Conservation (phyloP, 2,329 filamentous ascomycete genomes). For the Knoxdaviesia proteae region DNA sequence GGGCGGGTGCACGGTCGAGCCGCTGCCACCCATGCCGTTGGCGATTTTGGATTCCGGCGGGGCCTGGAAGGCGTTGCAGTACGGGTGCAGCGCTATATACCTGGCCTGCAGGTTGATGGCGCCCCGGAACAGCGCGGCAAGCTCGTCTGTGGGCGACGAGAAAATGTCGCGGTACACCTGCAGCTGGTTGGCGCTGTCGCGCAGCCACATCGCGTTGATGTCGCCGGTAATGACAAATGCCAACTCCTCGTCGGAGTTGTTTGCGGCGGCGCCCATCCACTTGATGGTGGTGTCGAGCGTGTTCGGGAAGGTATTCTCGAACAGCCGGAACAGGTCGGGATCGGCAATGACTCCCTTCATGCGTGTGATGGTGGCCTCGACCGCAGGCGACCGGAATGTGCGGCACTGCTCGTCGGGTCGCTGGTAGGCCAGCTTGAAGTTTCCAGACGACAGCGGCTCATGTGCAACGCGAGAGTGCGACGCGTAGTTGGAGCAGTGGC, state of each 20-base stretch:
- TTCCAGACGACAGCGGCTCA: slow-evolving; percentile 55
- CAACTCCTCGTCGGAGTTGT: slow-evolving; percentile 33
- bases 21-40: slow-evolving; percentile 13
- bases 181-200: slow-evolving; percentile 61
- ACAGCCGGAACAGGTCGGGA: slow-evolving; percentile 53
- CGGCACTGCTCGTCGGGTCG: slow-evolving; percentile 57
- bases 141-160: slow-evolving; percentile 26
- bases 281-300: slow-evolving; percentile 65
- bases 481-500: slow-evolving; percentile 4
- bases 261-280: slow-evolving; percentile 46
- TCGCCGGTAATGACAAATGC: slow-evolving; percentile 70
- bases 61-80: slow-evolving; percentile 83
- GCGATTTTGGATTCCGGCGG: slow-evolving; percentile 51
- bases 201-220: slow-evolving; percentile 74
- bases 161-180: slow-evolving; percentile 43
- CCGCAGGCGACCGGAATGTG: slow-evolving; percentile 25
- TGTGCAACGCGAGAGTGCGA: slow-evolving; percentile 18
- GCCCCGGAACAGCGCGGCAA: slow-evolving; percentile 47
- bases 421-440: slow-evolving; percentile 58
- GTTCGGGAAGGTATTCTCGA: slow-evolving; percentile 69
- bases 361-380: slow-evolving; percentile 4
- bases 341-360: slow-evolving; percentile 20
- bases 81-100: slow-evolving; percentile 48
- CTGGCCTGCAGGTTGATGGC: slow-evolving; percentile 52
- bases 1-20: slow-evolving; percentile 4